These are phyloP conservation scores for Aspergillus sp. DNA, from an alignment of 2,329 filamentous ascomycete species.

Conservation along the genomic window DNA sequence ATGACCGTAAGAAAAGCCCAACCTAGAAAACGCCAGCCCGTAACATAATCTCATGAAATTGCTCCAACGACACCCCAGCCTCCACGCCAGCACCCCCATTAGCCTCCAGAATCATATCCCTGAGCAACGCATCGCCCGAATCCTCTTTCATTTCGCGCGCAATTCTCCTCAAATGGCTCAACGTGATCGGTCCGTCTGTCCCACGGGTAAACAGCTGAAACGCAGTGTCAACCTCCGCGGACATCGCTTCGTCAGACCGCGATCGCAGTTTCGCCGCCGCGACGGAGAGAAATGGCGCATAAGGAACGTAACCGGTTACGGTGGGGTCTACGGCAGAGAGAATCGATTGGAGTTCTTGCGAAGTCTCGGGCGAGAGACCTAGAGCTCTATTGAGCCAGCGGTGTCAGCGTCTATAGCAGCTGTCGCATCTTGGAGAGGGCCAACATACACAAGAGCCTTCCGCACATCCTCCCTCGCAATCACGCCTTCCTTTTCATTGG, in stretches of 20 bases:
- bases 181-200: slow-evolving; percentile 64
- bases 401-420: neutral
- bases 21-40: slow-evolving; percentile 78
- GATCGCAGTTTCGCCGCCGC: slow-evolving; percentile 81
- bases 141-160: slow-evolving; percentile 81
- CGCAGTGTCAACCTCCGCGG: slow-evolving; percentile 75
- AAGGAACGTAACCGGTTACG: slow-evolving; percentile 72
- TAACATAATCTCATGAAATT: slow-evolving; percentile 85
- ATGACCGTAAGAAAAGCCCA: neutral
- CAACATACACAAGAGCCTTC: slow-evolving; percentile 68
- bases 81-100: slow-evolving; percentile 75
- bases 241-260: slow-evolving; percentile 52
- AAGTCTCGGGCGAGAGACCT: slow-evolving; percentile 65
- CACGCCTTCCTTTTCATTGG: slow-evolving; percentile 71
- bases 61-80: slow-evolving; percentile 70
- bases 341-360: slow-evolving; percentile 72
- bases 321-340: slow-evolving; percentile 81
- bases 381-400: slow-evolving; percentile 63
- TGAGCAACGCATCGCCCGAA: slow-evolving; percentile 76
- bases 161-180: slow-evolving; percentile 75
- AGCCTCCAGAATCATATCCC: slow-evolving; percentile 93
- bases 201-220: slow-evolving; percentile 73
- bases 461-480: slow-evolving; percentile 68
- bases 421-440: neutral
- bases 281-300: slow-evolving; percentile 80